Evolutionary conservation across 2,329 filamentous ascomycete genomes (phyloP).

Genomic region (Raffaelea albimanens): DNA sequence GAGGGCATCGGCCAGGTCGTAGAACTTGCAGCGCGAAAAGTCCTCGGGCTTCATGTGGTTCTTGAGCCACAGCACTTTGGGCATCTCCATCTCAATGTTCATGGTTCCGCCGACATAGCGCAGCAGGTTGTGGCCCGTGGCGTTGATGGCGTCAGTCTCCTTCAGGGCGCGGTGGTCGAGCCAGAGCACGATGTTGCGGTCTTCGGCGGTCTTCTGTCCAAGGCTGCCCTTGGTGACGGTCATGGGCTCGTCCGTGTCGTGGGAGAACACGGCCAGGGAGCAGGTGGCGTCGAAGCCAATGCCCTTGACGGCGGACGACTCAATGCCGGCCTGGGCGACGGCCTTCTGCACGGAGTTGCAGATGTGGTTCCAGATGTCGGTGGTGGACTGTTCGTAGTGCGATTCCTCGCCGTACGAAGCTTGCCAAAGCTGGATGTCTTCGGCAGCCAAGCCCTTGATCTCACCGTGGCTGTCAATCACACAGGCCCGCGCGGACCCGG

Average conservation of each 20-base stretch:
- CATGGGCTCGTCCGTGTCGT: conserved; percentile 83
- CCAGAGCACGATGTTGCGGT: conserved; percentile 95
- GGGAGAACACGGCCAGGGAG: conserved; percentile 82
- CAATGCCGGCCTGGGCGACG: conserved; percentile 70
- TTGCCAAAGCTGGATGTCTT: conserved; percentile 74
- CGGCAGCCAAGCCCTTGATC: conserved; percentile 66
- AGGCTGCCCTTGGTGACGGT: conserved; percentile 80
- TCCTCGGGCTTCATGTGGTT: conserved; percentile 92
- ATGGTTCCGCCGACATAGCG: conserved; percentile 96
- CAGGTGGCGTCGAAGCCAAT: conserved; percentile 99
- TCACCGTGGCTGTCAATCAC: conserved; percentile 89
- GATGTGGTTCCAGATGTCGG: conserved; percentile 93
- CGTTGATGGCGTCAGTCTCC: conserved; percentile 90
- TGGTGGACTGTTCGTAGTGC: conserved; percentile 77
- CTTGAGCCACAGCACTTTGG: conserved; percentile 97
- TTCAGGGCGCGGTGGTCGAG: conserved; percentile 87
- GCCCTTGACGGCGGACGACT: conserved; percentile 67
- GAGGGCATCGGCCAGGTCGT: conserved; percentile 84
- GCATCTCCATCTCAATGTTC: conserved; percentile 99
- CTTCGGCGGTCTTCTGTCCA: conserved; percentile 53
- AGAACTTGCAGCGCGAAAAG: conserved; percentile 92
- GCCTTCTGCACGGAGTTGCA: conserved; percentile 79
- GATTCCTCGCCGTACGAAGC: conserved; percentile 54
- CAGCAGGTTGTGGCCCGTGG: conserved; percentile 82
- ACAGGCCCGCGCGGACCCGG: conserved; percentile 88